Conservation (phyloP, 2,329 filamentous ascomycete genomes). For the Clonostachys sp. region DNA sequence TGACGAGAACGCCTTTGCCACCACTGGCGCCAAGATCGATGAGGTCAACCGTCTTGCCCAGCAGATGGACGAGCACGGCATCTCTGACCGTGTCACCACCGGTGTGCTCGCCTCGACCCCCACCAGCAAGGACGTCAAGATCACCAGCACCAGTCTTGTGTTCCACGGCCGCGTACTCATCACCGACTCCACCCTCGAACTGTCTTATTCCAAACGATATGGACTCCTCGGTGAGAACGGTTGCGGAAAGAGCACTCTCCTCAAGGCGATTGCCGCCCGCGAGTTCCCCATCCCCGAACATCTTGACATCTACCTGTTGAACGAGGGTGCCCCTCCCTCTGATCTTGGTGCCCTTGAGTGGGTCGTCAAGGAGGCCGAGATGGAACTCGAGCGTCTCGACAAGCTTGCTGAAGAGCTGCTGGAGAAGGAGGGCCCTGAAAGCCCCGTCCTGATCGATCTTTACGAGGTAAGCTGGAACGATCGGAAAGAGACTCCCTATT, state of each 20-base stretch:
- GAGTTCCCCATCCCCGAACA: slow-evolving; percentile 96
- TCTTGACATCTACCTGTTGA: slow-evolving; percentile 96
- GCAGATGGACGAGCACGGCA: slow-evolving; percentile 93
- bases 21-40: slow-evolving; percentile 67
- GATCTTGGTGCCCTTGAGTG: slow-evolving; percentile 92
- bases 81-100: slow-evolving; percentile 97
- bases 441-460: slow-evolving; percentile 82
- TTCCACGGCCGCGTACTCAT: slow-evolving; percentile 98
- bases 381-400: slow-evolving; percentile 87
- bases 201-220: slow-evolving; percentile 89
- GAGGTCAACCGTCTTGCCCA: slow-evolving; percentile 82
- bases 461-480: slow-evolving; percentile 73
- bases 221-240: slow-evolving; percentile 97
- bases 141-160: slow-evolving; percentile 86
- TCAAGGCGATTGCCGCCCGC: slow-evolving; percentile 89
- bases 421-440: slow-evolving; percentile 89
- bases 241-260: slow-evolving; percentile 95
- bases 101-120: slow-evolving; percentile 86
- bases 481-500: neutral
- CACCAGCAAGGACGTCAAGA: slow-evolving; percentile 92
- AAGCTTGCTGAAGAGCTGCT: slow-evolving; percentile 83
- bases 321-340: slow-evolving; percentile 88
- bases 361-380: slow-evolving; percentile 93
- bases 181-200: slow-evolving; percentile 87
- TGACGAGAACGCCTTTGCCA: slow-evolving; percentile 65